phyloP scores from a whole-genome alignment of 805 yeast species.

The Teunomyces cretensis region DNA sequence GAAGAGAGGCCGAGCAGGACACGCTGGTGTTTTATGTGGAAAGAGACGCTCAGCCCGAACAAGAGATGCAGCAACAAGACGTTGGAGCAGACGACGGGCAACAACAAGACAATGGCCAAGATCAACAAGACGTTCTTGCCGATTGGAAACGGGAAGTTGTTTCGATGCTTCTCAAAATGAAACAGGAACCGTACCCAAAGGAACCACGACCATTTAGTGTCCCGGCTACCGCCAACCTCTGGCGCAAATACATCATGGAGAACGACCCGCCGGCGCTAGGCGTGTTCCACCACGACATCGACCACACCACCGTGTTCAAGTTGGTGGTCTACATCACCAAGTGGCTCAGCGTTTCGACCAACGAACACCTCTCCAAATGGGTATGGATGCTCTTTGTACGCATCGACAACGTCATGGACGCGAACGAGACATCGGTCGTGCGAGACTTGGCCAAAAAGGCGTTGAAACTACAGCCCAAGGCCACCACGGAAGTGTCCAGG shows the following conservation, averaged over 20 bases:
- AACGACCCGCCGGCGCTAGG: slow-evolving; percentile 28
- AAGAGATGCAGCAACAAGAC: slow-evolving; percentile 2
- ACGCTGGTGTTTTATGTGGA: slow-evolving; percentile 11
- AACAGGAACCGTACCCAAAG: not conserved
- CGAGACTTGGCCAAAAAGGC: slow-evolving; percentile 42
- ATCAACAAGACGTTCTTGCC: not conserved
- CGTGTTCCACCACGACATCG: slow-evolving; percentile 18
- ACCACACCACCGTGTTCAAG: slow-evolving; percentile 33
- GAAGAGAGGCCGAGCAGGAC: slow-evolving; percentile 32
- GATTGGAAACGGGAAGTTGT: not conserved
- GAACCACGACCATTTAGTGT: slow-evolving; percentile 2
- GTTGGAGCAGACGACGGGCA: slow-evolving; percentile 5
- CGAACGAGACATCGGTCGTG: slow-evolving; percentile 31
- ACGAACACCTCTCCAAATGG: slow-evolving; percentile 33
- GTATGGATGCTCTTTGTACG: slow-evolving; percentile 34
- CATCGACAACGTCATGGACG: slow-evolving; percentile 34
- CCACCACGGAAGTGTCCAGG: slow-evolving; percentile 13
- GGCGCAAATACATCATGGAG: slow-evolving; percentile 32
- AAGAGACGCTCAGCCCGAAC: not conserved
- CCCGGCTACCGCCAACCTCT: slow-evolving; percentile 27
- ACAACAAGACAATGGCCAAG: not conserved
- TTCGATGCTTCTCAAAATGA: not conserved
- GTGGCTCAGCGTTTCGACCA: slow-evolving; percentile 35
- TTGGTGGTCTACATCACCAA: slow-evolving; percentile 34
- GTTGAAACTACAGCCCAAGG: slow-evolving; percentile 20